Conservation (phyloP, 2,329 filamentous ascomycete genomes). For the Neonectria hederae region DNA sequence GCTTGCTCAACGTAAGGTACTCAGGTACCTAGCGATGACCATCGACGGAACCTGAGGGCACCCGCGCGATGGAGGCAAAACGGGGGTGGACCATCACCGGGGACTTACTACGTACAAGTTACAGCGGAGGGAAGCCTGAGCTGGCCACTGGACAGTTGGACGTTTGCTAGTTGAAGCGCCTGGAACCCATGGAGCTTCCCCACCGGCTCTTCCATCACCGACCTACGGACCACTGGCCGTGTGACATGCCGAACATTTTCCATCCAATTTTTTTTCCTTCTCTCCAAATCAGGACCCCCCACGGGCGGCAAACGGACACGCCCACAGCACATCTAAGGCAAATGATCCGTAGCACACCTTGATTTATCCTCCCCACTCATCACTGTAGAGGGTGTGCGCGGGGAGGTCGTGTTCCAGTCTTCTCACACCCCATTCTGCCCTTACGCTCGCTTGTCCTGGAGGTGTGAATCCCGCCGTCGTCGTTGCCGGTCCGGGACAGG, state of each 20-base stretch:
- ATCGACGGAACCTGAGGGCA: no score
- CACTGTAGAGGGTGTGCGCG: background rate
- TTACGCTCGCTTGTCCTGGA: background rate
- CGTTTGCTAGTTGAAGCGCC: constrained; percentile 18
- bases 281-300: background rate
- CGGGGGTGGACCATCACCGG: no score
- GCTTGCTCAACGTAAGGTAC: no score
- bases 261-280: background rate
- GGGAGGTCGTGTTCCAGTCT: no score
- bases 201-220: constrained; percentile 6
- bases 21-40: no score
- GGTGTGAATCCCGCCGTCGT: background rate
- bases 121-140: background rate
- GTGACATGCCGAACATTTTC: constrained; percentile 22
- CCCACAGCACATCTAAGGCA: constrained; percentile 7
- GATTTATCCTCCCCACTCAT: background rate
- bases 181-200: constrained; percentile 12
- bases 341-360: background rate
- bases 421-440: background rate
- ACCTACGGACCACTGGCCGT: constrained; percentile 1
- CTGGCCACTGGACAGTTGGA: background rate
- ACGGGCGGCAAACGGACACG: background rate
- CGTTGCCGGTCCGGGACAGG: constrained; percentile 4
- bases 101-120: background rate
- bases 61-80: no score